Conservation (phyloP, 306 rosid species). For the Astragalus membranaceus region DNA sequence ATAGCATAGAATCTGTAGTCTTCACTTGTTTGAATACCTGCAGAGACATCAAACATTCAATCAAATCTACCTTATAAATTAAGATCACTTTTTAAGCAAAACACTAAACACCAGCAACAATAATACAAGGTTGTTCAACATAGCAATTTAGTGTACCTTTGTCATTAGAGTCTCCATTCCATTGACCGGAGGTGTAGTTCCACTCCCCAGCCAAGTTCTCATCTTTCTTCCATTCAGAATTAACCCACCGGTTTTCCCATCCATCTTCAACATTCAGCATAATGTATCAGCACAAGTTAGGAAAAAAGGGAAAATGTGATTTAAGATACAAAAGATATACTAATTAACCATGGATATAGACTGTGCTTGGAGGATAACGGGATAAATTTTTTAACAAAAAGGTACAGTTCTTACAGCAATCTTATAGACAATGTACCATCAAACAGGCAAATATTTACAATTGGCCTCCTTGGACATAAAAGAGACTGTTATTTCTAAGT, state of each 20-base stretch:
- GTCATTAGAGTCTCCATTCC: constrained; percentile 83
- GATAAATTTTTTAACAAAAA: neutral
- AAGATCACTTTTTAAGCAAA: neutral
- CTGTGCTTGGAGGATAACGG: neutral
- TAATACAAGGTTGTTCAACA: neutral
- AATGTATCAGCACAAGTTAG: constrained; percentile 17
- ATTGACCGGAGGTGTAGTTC: constrained; percentile 92
- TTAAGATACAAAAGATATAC: neutral
- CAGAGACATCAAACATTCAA: constrained; percentile 20
- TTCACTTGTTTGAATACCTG: constrained; percentile 98
- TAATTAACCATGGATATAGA: neutral
- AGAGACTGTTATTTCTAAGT: neutral
- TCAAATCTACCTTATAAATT: neutral
- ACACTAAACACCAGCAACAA: neutral
- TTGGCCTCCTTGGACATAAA: neutral
- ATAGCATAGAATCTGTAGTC: constrained; percentile 92
- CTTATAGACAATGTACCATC: neutral
- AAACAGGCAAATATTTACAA: neutral
- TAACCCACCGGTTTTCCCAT: constrained; percentile 91
- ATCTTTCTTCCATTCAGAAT: constrained; percentile 93
- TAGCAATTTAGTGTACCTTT: constrained; percentile 47
- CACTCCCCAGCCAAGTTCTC: constrained; percentile 88
- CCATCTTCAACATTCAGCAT: constrained; percentile 49
- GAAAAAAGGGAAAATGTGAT: neutral
- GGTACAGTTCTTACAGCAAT: neutral